A percentile compares a stretch with the other conserved stretches of the same genome.
phyloP scores from a whole-genome alignment of 345 rosid genomes.

The Hypericum androsaemum region DNA sequence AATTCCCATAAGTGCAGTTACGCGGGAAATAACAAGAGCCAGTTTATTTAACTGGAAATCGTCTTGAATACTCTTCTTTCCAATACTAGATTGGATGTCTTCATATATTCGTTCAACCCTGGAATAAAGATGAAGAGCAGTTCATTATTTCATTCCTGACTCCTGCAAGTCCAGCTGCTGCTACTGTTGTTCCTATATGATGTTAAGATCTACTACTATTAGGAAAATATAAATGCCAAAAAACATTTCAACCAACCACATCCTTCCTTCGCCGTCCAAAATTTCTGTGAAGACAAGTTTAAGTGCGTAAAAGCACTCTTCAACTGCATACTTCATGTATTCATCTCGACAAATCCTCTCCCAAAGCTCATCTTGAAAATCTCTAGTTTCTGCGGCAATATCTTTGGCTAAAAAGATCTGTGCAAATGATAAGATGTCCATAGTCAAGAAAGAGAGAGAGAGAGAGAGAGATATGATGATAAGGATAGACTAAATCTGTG shows the following conservation, averaged over 20 bases:
- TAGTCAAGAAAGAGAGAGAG: constrained; percentile 1
- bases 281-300: constrained; percentile 56
- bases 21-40: constrained; percentile 65
- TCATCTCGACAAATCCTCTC: constrained; percentile 83
- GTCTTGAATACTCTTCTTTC: constrained; percentile 33
- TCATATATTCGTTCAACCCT: constrained; percentile 87
- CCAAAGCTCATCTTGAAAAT: constrained; percentile 75
- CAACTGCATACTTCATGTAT: constrained; percentile 92
- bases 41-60: constrained; percentile 70
- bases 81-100: constrained; percentile 47
- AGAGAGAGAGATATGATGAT: not conserved
- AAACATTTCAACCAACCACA: constrained; percentile 42
- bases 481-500: not conserved
- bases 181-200: too few relatives aligned
- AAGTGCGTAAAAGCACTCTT: constrained; percentile 63
- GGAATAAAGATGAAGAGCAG: constrained; percentile 18
- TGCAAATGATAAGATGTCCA: constrained; percentile 2
- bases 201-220: too few relatives aligned
- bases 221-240: too few relatives aligned
- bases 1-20: constrained; percentile 72
- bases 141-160: constrained; percentile 3
- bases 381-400: constrained; percentile 60
- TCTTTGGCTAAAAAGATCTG: constrained; percentile 89
- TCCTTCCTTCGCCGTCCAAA: constrained; percentile 80
- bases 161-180: too few relatives aligned